phyloP scores from a whole-genome alignment of 805 yeast genomes.

The Nakazawaea wickerhamii region DNA sequence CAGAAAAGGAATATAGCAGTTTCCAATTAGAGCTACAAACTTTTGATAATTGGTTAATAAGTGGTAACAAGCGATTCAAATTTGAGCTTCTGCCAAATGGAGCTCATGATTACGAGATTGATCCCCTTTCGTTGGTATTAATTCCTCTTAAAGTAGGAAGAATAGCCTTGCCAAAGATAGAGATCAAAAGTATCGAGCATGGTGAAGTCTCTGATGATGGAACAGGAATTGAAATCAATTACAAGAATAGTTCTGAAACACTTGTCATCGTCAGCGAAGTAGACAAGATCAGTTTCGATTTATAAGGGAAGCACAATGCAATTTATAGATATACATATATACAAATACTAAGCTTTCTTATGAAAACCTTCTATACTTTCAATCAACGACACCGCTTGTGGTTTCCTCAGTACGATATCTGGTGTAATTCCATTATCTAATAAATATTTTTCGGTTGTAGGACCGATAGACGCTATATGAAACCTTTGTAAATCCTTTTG shows the following conservation, averaged over 20 bases:
- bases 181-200: slow-evolving; percentile 30
- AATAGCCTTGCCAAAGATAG: slow-evolving; percentile 58
- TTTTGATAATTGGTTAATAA: slow-evolving; percentile 73
- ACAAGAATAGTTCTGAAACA: slow-evolving; percentile 63
- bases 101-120: slow-evolving; percentile 2
- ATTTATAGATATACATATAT: not conserved
- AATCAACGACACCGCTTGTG: slow-evolving; percentile 59
- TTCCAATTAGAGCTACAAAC: slow-evolving; percentile 20
- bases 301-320: too few relatives aligned
- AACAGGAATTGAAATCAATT: slow-evolving; percentile 51
- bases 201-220: slow-evolving; percentile 25
- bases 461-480: slow-evolving; percentile 82
- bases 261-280: slow-evolving; percentile 67
- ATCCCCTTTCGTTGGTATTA: slow-evolving; percentile 38
- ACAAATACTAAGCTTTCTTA: not conserved
- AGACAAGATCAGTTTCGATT: slow-evolving; percentile 55
- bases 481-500: slow-evolving; percentile 17
- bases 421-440: slow-evolving; percentile 47
- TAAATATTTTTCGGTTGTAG: slow-evolving; percentile 75
- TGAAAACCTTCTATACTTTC: slow-evolving; percentile 27
- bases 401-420: slow-evolving; percentile 61
- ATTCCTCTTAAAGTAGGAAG: slow-evolving; percentile 78
- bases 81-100: slow-evolving; percentile 32
- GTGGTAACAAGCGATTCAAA: slow-evolving; percentile 59
- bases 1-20: not conserved